phyloP scores from a whole-genome alignment of 306 rosid genomes.

The Vachellia pachyceras region DNA sequence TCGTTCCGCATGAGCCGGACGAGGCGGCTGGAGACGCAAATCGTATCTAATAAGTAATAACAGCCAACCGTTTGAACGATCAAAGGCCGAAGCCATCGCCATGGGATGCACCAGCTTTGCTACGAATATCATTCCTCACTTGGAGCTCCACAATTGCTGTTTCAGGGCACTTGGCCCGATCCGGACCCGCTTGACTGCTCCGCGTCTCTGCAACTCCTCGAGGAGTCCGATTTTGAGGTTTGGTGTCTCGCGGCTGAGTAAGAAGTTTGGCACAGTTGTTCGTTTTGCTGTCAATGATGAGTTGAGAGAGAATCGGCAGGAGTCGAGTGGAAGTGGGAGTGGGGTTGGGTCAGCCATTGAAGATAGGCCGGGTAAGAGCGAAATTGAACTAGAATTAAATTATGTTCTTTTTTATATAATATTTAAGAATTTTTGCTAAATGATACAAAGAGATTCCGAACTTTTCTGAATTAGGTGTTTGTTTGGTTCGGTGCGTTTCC shows the following conservation, averaged over 20 bases:
- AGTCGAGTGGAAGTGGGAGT: conserved; percentile 31
- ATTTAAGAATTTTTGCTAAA: neutral
- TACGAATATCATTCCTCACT: conserved; percentile 51
- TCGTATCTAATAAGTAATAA: conserved; percentile 31
- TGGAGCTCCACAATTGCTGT: conserved; percentile 46
- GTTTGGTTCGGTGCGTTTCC: neutral
- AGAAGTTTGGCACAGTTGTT: conserved; percentile 40
- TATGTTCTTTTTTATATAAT: neutral
- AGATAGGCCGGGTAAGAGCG: conserved; percentile 65
- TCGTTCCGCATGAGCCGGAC: neutral
- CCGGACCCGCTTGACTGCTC: conserved; percentile 42
- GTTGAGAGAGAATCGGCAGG: conserved; percentile 60
- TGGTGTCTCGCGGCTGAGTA: conserved; percentile 33
- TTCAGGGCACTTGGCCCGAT: conserved; percentile 42
- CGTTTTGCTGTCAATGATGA: conserved; percentile 83
- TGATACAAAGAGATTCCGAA: neutral
- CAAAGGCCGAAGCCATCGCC: neutral
- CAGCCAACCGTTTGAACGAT: conserved; percentile 42
- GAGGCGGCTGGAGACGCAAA: neutral
- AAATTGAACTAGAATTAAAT: neutral
- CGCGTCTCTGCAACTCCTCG: conserved; percentile 41
- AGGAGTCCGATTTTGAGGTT: conserved; percentile 41
- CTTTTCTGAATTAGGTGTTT: neutral
- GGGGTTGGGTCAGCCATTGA: conserved; percentile 57
- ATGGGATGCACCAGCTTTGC: conserved; percentile 71